Conservation (phyloP, 1,139 yeast genomes). For the Diutina neorugosa region DNA sequence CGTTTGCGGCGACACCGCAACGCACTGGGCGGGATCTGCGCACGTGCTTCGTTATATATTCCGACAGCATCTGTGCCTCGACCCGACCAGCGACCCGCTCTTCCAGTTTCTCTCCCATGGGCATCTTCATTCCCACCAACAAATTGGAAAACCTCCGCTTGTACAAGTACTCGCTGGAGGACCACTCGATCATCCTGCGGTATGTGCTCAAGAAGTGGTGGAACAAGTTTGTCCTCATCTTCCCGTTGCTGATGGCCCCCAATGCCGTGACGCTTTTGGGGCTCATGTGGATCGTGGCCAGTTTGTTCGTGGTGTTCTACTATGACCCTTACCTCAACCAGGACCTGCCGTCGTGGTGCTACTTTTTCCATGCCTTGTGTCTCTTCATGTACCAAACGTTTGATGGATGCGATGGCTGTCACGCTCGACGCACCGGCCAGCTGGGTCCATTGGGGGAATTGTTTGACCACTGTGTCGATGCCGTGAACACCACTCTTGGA, state of each 20-base stretch:
- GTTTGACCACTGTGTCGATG: conserved; percentile 90
- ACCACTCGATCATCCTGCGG: conserved; percentile 67
- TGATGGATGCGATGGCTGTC: conserved; percentile 94
- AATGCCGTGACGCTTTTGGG: conserved; percentile 78
- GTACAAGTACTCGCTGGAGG: conserved; percentile 69
- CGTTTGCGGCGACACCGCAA: background rate
- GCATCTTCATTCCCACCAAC: conserved; percentile 52
- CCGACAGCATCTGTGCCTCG: background rate
- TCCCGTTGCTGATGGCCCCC: conserved; percentile 84
- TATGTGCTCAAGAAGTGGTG: conserved; percentile 72
- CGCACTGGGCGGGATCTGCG: background rate
- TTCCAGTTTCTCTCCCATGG: conserved; percentile 35
- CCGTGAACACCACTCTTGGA: conserved; percentile 78
- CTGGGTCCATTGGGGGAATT: conserved; percentile 91
- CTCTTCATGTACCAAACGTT: conserved; percentile 87
- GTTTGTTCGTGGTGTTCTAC: conserved; percentile 54
- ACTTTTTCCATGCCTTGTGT: conserved; percentile 70
- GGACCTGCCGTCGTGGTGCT: conserved; percentile 71
- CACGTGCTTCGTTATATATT: background rate
- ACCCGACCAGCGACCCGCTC: background rate
- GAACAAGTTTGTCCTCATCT: conserved; percentile 56
- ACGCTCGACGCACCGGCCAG: conserved; percentile 88
- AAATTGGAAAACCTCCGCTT: conserved; percentile 51
- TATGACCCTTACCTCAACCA: conserved; percentile 58
- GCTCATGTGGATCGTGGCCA: conserved; percentile 52